These are phyloP conservation scores for Elongisporangium prolatum DNA, from an alignment of 352 stramenopile species.

Conservation along the genomic window DNA sequence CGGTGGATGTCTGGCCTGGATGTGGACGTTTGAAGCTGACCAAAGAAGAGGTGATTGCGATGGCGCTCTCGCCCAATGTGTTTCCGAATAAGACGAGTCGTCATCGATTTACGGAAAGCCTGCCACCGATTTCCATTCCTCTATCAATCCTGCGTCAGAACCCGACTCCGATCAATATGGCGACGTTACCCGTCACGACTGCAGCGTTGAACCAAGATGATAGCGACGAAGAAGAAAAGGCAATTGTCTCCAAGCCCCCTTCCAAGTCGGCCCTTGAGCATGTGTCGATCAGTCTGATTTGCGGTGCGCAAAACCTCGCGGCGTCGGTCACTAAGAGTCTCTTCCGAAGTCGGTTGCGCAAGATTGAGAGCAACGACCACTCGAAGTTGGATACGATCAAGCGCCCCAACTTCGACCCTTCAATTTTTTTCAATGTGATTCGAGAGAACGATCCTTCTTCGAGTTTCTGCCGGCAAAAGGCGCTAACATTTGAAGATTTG, in stretches of 20 bases:
- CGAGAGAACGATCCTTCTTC: constrained; percentile 79
- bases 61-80: constrained; percentile 75
- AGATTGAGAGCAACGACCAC: constrained; percentile 39
- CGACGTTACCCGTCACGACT: constrained; percentile 1
- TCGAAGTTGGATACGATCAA: constrained; percentile 74
- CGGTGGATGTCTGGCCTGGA: constrained; percentile 73
- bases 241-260: constrained; percentile 6
- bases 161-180: constrained; percentile 32
- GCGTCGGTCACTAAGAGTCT: constrained; percentile 66
- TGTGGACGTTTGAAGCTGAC: constrained; percentile 60
- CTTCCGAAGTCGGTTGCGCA: constrained; percentile 65
- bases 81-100: constrained; percentile 84
- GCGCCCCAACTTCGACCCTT: constrained; percentile 50
- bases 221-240: constrained; percentile 7
- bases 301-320: constrained; percentile 65
- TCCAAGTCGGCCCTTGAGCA: constrained; percentile 40
- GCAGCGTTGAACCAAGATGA: not conserved
- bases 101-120: constrained; percentile 74
- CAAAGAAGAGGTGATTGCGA: constrained; percentile 81
- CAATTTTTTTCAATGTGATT: constrained; percentile 78
- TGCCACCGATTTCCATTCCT: constrained; percentile 80
- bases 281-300: constrained; percentile 75
- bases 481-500: constrained; percentile 75
- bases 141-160: constrained; percentile 63
- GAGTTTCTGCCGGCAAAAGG: constrained; percentile 72